Evolutionary conservation across 116 monocot species (phyloP).

Genomic region (Zostera marina): DNA sequence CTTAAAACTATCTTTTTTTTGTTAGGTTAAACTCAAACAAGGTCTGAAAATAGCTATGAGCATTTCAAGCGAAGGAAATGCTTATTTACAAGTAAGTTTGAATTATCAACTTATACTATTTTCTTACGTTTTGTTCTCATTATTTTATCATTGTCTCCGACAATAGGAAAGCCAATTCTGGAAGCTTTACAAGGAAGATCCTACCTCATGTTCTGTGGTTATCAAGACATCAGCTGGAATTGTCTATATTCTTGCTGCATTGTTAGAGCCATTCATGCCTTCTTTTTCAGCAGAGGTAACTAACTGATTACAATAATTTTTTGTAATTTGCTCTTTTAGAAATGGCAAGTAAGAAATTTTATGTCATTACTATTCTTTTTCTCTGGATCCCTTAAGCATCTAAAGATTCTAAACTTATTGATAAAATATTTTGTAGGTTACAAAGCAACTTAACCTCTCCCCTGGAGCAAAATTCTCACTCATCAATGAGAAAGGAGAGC

Average conservation of each 20-base stretch:
- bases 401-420: too few relatives aligned
- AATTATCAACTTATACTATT: neutral
- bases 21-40: conserved; percentile 86
- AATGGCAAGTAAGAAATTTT: neutral
- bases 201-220: conserved; percentile 62
- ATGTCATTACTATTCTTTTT: too few relatives aligned
- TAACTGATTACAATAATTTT: neutral
- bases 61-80: conserved; percentile 91
- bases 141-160: neutral
- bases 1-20: conserved; percentile 1
- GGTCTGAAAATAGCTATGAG: conserved; percentile 90
- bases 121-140: neutral
- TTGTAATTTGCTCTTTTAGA: neutral
- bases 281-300: conserved; percentile 80
- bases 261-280: conserved; percentile 98
- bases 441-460: conserved; percentile 66
- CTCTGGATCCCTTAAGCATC: too few relatives aligned
- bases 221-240: conserved; percentile 87
- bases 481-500: conserved; percentile 51
- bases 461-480: conserved; percentile 35
- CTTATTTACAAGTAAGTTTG: conserved; percentile 63
- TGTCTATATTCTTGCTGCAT: conserved; percentile 76
- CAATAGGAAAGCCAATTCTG: conserved; percentile 86
- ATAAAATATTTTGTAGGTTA: conserved; percentile 26
- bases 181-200: conserved; percentile 91